These are phyloP conservation scores for Peronospora tabacina DNA, from an alignment of 352 stramenopile genomes.

Conservation along the genomic window DNA sequence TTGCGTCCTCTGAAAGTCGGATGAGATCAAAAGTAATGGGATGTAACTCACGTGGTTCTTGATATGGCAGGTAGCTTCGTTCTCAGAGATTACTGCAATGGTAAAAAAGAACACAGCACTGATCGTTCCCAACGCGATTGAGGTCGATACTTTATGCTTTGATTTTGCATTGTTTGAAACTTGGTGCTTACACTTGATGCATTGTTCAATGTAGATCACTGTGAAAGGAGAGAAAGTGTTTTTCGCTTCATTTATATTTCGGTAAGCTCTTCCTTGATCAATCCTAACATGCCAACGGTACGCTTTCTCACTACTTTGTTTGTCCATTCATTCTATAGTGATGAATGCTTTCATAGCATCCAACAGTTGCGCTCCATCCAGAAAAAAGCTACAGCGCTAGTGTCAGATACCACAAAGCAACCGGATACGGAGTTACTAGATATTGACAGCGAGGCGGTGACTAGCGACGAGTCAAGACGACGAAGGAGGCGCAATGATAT, in stretches of 20 bases:
- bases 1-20: neutral
- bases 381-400: conserved; percentile 50
- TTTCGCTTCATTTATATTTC: conserved; percentile 79
- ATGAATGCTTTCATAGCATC: conserved; percentile 79
- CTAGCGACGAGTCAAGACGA: conserved; percentile 12
- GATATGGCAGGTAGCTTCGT: conserved; percentile 49
- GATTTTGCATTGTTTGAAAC: neutral
- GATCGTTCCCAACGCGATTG: conserved; percentile 80
- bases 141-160: conserved; percentile 23
- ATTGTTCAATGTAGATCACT: conserved; percentile 35
- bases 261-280: conserved; percentile 27
- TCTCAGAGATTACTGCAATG: conserved; percentile 60
- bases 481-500: conserved; percentile 19
- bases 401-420: conserved; percentile 26
- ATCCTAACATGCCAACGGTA: neutral
- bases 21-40: neutral
- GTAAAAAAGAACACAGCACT: conserved; percentile 84
- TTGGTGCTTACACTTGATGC: neutral
- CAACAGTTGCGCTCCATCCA: conserved; percentile 71
- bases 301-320: neutral
- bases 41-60: conserved; percentile 1
- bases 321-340: conserved; percentile 29
- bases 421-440: neutral
- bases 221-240: conserved; percentile 66
- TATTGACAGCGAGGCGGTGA: neutral